phyloP scores from a whole-genome alignment of 2,329 filamentous ascomycete genomes.

The Xylariaceae sp. region DNA sequence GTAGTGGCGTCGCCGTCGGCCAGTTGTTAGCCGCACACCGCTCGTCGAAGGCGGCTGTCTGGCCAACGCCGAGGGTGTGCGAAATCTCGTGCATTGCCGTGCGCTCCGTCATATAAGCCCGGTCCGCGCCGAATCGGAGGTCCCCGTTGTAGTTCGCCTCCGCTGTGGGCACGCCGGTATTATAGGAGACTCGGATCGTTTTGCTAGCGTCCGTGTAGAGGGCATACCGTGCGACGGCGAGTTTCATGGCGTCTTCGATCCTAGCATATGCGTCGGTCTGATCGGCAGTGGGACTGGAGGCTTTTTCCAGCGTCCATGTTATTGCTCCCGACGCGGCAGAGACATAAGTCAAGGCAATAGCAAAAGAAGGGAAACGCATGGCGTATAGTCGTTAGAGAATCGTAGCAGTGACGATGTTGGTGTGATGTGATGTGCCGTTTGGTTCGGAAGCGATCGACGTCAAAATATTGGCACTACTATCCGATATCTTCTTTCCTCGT shows the following conservation, averaged over 20 bases:
- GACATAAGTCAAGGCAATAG: slow-evolving; percentile 35
- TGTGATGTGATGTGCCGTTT: not conserved
- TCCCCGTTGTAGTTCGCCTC: slow-evolving; percentile 50
- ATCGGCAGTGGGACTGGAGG: slow-evolving; percentile 45
- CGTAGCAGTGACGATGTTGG: not conserved
- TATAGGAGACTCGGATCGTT: slow-evolving; percentile 44
- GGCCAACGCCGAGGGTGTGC: slow-evolving; percentile 52
- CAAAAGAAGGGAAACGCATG: slow-evolving; percentile 42
- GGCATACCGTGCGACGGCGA: slow-evolving; percentile 46
- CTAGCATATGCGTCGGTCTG: slow-evolving; percentile 46
- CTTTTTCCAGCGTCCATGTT: slow-evolving; percentile 43
- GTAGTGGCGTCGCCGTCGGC: slow-evolving; percentile 44
- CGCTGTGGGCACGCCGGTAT: slow-evolving; percentile 48
- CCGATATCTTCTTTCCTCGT: slow-evolving; percentile 14
- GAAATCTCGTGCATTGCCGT: slow-evolving; percentile 53
- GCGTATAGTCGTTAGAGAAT: slow-evolving; percentile 8
- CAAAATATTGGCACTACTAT: not conserved
- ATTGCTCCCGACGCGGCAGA: slow-evolving; percentile 41
- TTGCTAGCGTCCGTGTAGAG: slow-evolving; percentile 41
- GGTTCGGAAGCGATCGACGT: slow-evolving; percentile 6
- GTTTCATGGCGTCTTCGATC: slow-evolving; percentile 47
- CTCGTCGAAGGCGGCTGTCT: slow-evolving; percentile 44
- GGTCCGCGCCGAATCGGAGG: slow-evolving; percentile 49
- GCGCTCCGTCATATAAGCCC: slow-evolving; percentile 51
- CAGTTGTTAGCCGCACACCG: slow-evolving; percentile 46